Conservation (phyloP, 139 green algal species). For the Choricystis sp. region DNA sequence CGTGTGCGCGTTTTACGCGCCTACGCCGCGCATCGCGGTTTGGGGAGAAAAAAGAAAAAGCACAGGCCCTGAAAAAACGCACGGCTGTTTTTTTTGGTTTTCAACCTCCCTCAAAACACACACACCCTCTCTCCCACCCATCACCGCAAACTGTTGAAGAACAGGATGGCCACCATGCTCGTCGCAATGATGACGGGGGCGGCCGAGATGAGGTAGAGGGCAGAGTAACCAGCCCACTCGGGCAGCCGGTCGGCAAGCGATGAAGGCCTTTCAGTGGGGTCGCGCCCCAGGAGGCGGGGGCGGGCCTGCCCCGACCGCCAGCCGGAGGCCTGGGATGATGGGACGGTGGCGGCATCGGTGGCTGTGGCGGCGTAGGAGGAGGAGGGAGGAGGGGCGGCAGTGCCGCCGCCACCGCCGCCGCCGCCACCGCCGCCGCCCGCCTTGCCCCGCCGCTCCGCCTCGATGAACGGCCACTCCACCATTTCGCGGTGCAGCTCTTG, state of each 20-base stretch:
- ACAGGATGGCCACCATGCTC: conserved; percentile 48
- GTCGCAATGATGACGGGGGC: conserved; percentile 66
- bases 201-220: conserved; percentile 57
- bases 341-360: not conserved
- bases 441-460: conserved; percentile 3
- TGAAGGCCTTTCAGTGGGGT: conserved; percentile 49
- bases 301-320: conserved; percentile 11
- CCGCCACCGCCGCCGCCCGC: not conserved
- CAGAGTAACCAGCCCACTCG: conserved; percentile 65
- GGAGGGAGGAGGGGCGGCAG: not conserved
- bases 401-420: conserved; percentile 9
- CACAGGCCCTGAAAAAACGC: too few relatives aligned
- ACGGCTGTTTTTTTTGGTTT: too few relatives aligned
- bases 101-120: too few relatives aligned
- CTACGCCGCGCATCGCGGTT: too few relatives aligned
- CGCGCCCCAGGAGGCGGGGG: conserved; percentile 25
- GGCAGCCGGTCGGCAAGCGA: conserved; percentile 48
- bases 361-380: not conserved
- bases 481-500: conserved; percentile 65
- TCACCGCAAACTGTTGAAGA: conserved; percentile 67
- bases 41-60: too few relatives aligned
- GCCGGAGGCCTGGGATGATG: conserved; percentile 3
- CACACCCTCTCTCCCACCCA: too few relatives aligned
- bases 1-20: too few relatives aligned
- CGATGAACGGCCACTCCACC: conserved; percentile 43